Evolutionary conservation across 495 filamentous ascomycete genomes (phyloP).

Genomic region (Neurospora sublineolata): DNA sequence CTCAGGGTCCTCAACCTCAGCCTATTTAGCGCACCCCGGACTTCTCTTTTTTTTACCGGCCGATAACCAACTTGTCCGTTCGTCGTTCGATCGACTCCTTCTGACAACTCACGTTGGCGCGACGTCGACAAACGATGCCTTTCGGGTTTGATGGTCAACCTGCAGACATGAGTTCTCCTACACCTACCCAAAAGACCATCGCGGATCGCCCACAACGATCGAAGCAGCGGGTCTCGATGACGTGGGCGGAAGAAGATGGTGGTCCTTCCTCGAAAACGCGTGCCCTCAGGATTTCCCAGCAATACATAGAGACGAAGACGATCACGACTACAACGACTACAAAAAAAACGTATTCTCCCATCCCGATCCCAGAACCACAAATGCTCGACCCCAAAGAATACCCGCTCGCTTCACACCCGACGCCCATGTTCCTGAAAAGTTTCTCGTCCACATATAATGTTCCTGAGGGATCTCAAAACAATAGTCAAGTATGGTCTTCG

Average conservation of each 20-base stretch:
- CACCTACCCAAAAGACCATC: slow-evolving; percentile 19
- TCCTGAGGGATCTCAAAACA: slow-evolving; percentile 28
- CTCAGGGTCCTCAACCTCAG: background rate
- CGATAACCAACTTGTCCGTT: background rate
- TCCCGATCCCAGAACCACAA: slow-evolving; percentile 64
- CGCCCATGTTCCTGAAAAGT: background rate
- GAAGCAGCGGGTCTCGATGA: slow-evolving; percentile 36
- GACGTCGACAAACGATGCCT: background rate
- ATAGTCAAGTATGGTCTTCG: slow-evolving; percentile 51
- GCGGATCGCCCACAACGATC: slow-evolving; percentile 30
- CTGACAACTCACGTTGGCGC: background rate
- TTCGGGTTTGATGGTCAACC: background rate
- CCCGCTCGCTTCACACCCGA: slow-evolving; percentile 71
- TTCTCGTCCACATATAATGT: background rate
- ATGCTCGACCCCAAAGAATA: slow-evolving; percentile 81
- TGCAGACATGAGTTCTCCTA: slow-evolving; percentile 13
- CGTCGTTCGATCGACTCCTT: background rate
- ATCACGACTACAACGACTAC: slow-evolving; percentile 94
- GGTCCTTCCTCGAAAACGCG: slow-evolving; percentile 17
- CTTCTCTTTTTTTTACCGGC: background rate
- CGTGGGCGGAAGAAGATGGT: slow-evolving; percentile 32
- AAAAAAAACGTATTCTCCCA: slow-evolving; percentile 75
- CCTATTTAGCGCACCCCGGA: background rate
- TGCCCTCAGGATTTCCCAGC: slow-evolving; percentile 39
- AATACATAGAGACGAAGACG: slow-evolving; percentile 50